Evolutionary conservation across 1,284 basidiomycete species (phyloP).

Genomic region (Fistulina hepatica): DNA sequence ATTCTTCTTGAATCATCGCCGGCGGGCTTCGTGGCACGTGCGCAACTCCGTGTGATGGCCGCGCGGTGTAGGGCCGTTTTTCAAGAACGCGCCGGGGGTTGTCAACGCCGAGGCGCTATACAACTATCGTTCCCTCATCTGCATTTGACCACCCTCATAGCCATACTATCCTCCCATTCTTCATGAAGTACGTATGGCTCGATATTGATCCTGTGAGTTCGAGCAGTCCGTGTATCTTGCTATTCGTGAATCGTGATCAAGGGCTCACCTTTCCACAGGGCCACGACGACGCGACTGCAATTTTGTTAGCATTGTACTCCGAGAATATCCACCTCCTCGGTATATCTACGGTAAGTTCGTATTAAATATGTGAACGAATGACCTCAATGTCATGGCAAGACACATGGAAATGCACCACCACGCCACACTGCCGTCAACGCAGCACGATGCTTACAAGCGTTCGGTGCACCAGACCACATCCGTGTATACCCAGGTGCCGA

Average conservation of each 20-base stretch:
- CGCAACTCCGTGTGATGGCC: too few species aligned
- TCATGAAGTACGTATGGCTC: too few species aligned
- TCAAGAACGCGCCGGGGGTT: too few species aligned
- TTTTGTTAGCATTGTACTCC: conserved; percentile 60
- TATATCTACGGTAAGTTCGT: conserved; percentile 55
- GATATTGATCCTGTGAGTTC: too few species aligned
- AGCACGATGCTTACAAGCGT: conserved; percentile 60
- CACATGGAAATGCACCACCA: conserved; percentile 65
- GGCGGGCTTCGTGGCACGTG: too few species aligned
- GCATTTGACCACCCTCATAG: too few species aligned
- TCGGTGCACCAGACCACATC: conserved; percentile 44
- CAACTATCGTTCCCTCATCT: too few species aligned
- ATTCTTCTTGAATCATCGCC: too few species aligned
- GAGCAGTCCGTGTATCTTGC: too few species aligned
- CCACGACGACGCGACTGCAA: conserved; percentile 77
- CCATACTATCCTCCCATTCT: too few species aligned
- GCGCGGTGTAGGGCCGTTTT: too few species aligned
- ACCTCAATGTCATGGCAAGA: conserved; percentile 29
- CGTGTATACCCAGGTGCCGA: conserved; percentile 58
- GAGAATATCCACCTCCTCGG: conserved; percentile 58
- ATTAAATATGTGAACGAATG: conserved; percentile 1
- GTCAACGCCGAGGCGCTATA: too few species aligned
- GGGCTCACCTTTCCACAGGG: conserved; percentile 40
- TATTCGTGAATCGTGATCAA: neutral
- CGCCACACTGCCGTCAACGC: conserved; percentile 61